These are phyloP conservation scores for Penicillium roqueforti DNA, from an alignment of 495 filamentous ascomycete genomes.

Conservation along the genomic window DNA sequence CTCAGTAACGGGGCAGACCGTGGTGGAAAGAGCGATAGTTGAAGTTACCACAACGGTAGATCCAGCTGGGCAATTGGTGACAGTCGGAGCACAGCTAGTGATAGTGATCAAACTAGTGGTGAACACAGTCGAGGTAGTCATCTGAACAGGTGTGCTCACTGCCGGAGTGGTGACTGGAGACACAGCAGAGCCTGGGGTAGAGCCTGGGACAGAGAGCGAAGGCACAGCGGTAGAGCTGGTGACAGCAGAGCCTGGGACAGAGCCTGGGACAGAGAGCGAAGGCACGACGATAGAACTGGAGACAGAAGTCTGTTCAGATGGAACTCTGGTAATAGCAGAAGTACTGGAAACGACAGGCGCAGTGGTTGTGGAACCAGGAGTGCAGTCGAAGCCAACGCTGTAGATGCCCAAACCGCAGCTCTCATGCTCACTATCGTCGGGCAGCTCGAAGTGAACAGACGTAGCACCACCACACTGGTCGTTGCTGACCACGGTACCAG, in stretches of 20 bases:
- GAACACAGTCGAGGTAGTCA: constrained; percentile 36
- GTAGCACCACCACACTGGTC: constrained; percentile 88
- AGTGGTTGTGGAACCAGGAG: constrained; percentile 38
- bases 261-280: not conserved
- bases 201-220: not conserved
- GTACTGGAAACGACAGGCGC: constrained; percentile 7
- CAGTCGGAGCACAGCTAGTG: constrained; percentile 52
- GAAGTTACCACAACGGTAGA: constrained; percentile 51
- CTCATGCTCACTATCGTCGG: constrained; percentile 46
- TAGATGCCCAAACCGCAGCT: constrained; percentile 70
- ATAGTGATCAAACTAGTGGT: constrained; percentile 56
- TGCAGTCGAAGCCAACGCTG: constrained; percentile 78
- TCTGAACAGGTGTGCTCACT: constrained; percentile 10
- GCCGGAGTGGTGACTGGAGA: constrained; percentile 14
- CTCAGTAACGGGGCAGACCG: constrained; percentile 53
- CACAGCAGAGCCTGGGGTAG: constrained; percentile 4
- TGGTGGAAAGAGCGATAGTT: constrained; percentile 56
- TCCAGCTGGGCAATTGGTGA: constrained; percentile 53
- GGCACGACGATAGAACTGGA: not conserved
- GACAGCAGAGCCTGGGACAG: constrained; percentile 8
- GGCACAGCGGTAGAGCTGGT: not conserved
- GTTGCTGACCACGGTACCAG: constrained; percentile 68
- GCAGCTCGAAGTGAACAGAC: constrained; percentile 71
- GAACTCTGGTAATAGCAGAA: constrained; percentile 5
- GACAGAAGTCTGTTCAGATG: not conserved